Conservation (phyloP, 2,329 filamentous ascomycete species). For the Lachnellula hyalina region DNA sequence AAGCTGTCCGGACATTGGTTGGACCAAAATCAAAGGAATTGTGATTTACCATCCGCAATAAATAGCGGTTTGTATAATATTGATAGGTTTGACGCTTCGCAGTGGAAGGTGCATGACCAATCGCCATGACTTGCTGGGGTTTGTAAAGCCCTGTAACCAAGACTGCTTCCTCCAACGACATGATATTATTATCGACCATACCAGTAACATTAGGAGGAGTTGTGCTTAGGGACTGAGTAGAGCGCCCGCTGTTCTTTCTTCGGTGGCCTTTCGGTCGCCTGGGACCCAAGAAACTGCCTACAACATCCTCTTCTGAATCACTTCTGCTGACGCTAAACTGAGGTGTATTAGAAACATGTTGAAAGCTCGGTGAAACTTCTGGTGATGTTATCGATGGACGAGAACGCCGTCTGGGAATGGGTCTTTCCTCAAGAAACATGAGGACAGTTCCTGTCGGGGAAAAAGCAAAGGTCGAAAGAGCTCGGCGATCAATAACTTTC, state of each 20-base stretch:
- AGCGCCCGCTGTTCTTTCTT: slow-evolving; percentile 41
- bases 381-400: slow-evolving; percentile 30
- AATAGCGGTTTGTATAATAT: slow-evolving; percentile 51
- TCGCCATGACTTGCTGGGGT: slow-evolving; percentile 57
- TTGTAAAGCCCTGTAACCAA: slow-evolving; percentile 52
- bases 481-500: slow-evolving; percentile 56
- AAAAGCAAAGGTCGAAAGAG: slow-evolving; percentile 56
- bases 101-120: slow-evolving; percentile 50
- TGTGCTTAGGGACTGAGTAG: slow-evolving; percentile 44
- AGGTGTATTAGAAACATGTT: slow-evolving; percentile 42
- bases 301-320: slow-evolving; percentile 60
- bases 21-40: not conserved
- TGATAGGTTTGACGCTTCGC: slow-evolving; percentile 48
- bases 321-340: slow-evolving; percentile 54
- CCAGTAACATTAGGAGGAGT: slow-evolving; percentile 42
- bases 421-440: slow-evolving; percentile 57
- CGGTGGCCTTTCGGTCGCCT: slow-evolving; percentile 37
- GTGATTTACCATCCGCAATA: slow-evolving; percentile 42
- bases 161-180: slow-evolving; percentile 54
- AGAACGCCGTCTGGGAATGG: slow-evolving; percentile 39
- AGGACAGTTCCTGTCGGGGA: slow-evolving; percentile 54
- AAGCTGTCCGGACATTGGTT: slow-evolving; percentile 36
- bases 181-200: slow-evolving; percentile 37
- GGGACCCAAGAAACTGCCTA: slow-evolving; percentile 54
- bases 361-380: slow-evolving; percentile 20